Base-by-base conservation (phyloP, 2,329 filamentous ascomycete species). In the Aureobasidium uvarum region DNA sequence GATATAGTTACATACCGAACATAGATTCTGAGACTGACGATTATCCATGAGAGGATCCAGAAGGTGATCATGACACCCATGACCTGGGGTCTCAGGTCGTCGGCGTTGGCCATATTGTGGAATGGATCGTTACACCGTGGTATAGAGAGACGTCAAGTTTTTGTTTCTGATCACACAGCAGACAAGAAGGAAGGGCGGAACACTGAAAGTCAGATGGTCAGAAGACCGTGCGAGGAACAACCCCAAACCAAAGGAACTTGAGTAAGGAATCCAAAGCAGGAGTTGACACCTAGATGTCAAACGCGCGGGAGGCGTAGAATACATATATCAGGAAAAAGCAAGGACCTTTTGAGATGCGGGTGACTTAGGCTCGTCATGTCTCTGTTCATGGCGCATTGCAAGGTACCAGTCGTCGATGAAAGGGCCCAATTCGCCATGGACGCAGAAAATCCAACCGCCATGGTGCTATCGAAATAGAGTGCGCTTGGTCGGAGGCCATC, bases 1-100 rank as follows among this genome's bases (percentile, higher is more conserved):
- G 28, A 18, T 33, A 38, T 16, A 28, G n/a, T 16, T 18, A 55
- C 59, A 64, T 66, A 68, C 67, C 67, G 41, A 31, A 68, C 67
- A 62, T 67, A 68, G 43, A 68, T 8, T 36, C 67, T 31, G 6
- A 66, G 41, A 28, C 38, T 18, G 28, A 66, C 64, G 25, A 62
- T 43, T 5, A 25, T 18, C 46, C 50, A 66, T n/a, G 56, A 5
- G 20, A 62, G 41, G 16, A 66, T 23, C 55, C 54, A 66, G 23
- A 66, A 66, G 25, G 50, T 39, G 20, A 62, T 41, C 45, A 48
- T 55, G 31, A 62, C 58, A 39, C 46, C 46, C 41, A 46, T 10
- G 2, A 66, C 55, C 41, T 66, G 64, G 7, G 56, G 56, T 11
- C 56, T 28, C 38, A 54, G 20, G 41, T 62, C 58, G 46, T 64